A percentile compares a stretch with the other conserved stretches of the same genome.
Evolutionary conservation across 202 grass and related monocot species (phyloP).

Genomic region (Schoenoplectus tabernaemontani): DNA sequence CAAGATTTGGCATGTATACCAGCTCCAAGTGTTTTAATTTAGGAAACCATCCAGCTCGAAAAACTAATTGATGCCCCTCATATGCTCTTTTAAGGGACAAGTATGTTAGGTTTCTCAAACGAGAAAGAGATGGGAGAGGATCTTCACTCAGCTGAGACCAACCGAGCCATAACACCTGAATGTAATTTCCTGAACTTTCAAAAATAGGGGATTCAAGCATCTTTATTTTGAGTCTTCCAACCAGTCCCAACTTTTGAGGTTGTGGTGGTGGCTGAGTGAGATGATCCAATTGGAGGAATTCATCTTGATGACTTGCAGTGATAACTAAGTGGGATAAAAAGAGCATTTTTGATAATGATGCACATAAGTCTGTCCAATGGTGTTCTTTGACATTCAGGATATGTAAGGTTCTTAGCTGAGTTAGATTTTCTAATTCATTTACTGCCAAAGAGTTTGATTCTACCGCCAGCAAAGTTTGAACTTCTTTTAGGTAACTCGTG

Average conservation of each 20-base stretch:
- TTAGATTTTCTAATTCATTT: constrained; percentile 18
- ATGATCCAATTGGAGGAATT: constrained; percentile 18
- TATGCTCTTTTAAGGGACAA: constrained; percentile 15
- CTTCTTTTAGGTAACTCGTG: constrained; percentile 23
- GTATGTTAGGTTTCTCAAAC: constrained; percentile 11
- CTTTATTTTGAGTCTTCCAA: neutral
- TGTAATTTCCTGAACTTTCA: neutral
- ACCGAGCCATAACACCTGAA: constrained; percentile 22
- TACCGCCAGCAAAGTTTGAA: constrained; percentile 37
- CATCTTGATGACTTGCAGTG: constrained; percentile 11
- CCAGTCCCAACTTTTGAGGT: constrained; percentile 19
- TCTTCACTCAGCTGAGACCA: constrained; percentile 27
- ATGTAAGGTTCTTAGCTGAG: constrained; percentile 18
- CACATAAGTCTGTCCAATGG: constrained; percentile 15
- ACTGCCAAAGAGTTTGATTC: constrained; percentile 23
- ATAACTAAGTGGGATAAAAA: constrained; percentile 25
- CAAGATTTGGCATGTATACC: neutral
- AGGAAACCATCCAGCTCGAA: constrained; percentile 14
- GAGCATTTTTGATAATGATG: constrained; percentile 19
- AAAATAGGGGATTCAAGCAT: constrained; percentile 20
- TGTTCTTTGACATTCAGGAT: constrained; percentile 12
- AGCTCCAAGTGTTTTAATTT: constrained; percentile 13
- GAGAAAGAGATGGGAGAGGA: constrained; percentile 4
- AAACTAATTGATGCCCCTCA: neutral
- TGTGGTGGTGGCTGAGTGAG: neutral